Conservation (phyloP, 139 green algal species). For the Closterium sp. region DNA sequence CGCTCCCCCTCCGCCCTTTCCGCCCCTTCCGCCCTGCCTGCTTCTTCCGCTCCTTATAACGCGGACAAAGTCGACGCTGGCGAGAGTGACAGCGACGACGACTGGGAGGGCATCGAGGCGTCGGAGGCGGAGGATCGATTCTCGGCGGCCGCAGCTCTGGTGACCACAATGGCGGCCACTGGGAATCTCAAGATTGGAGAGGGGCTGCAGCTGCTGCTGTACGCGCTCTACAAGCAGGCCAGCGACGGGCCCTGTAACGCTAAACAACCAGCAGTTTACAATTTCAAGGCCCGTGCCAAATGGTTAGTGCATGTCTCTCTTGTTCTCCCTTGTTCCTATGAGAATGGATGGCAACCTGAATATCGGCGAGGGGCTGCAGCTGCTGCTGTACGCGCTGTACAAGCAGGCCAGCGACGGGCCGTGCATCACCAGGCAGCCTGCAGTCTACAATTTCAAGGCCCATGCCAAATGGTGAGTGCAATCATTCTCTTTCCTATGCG, state of each 20-base stretch:
- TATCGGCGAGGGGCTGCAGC: slow-evolving; percentile 17
- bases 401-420: slow-evolving; percentile 26
- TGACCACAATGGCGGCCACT: slow-evolving; percentile 2
- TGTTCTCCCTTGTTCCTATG: neutral
- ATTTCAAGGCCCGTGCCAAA: slow-evolving; percentile 23
- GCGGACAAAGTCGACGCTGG: neutral
- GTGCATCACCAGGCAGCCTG: slow-evolving; percentile 8
- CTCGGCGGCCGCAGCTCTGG: slow-evolving; percentile 17
- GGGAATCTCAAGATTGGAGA: neutral
- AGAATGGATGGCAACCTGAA: no score
- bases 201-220: slow-evolving; percentile 25
- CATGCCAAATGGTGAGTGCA: slow-evolving; percentile 31
- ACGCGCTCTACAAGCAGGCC: slow-evolving; percentile 38
- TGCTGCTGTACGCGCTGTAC: slow-evolving; percentile 34
- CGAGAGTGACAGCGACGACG: slow-evolving; percentile 17
- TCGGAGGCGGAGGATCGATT: slow-evolving; percentile 29
- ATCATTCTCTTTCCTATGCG: no score
- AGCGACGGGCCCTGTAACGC: slow-evolving; percentile 12
- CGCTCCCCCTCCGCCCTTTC: neutral
- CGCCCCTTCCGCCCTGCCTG: neutral
- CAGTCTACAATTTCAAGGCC: slow-evolving; percentile 15
- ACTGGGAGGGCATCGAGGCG: slow-evolving; percentile 37
- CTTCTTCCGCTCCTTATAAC: neutral
- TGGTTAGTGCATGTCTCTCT: slow-evolving; percentile 35
- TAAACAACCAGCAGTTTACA: slow-evolving; percentile 21